These are phyloP conservation scores for Gossypium gossypioides DNA, from an alignment of 441 rosid genomes.

Conservation along the genomic window DNA sequence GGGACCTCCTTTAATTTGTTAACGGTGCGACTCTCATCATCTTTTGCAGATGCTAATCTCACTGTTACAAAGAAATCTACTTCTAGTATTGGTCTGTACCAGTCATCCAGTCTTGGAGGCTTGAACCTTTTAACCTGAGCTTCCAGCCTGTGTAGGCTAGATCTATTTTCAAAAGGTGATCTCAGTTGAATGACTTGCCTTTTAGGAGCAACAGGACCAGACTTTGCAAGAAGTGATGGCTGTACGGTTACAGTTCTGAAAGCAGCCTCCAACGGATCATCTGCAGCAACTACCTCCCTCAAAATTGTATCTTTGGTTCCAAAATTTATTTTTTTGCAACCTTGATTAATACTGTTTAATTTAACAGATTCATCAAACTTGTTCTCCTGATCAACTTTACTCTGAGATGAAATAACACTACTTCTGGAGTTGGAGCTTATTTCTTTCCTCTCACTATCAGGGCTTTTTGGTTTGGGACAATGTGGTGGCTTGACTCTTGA, in stretches of 20 bases:
- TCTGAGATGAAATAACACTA: constrained; percentile 24
- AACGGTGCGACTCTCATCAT: constrained; percentile 32
- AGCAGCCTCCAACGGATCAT: constrained; percentile 47
- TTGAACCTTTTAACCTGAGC: constrained; percentile 69
- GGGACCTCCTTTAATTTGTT: constrained; percentile 77
- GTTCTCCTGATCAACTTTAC: constrained; percentile 26
- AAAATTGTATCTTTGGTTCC: constrained; percentile 34
- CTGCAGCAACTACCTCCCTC: constrained; percentile 46
- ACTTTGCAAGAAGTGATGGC: constrained; percentile 34
- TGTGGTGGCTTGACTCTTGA: constrained; percentile 19
- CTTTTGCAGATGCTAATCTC: constrained; percentile 47
- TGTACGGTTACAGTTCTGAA: constrained; percentile 37
- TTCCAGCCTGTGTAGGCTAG: constrained; percentile 51
- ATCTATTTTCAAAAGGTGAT: constrained; percentile 49
- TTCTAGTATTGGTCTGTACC: constrained; percentile 87
- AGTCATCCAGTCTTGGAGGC: constrained; percentile 84
- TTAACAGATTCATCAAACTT: constrained; percentile 24
- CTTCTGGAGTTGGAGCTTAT: constrained; percentile 29
- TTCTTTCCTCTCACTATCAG: constrained; percentile 35
- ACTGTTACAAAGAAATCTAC: constrained; percentile 76
- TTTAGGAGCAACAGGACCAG: constrained; percentile 53
- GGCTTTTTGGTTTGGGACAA: constrained; percentile 24
- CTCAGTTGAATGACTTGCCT: constrained; percentile 90
- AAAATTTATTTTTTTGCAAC: constrained; percentile 25
- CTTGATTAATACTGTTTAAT: constrained; percentile 27